Percentiles rank a stretch among this genome's conserved stretches.
These are phyloP conservation scores for Dissophora ornata DNA, from an alignment of 192 early-diverging fungal species.

Conservation along the genomic window DNA sequence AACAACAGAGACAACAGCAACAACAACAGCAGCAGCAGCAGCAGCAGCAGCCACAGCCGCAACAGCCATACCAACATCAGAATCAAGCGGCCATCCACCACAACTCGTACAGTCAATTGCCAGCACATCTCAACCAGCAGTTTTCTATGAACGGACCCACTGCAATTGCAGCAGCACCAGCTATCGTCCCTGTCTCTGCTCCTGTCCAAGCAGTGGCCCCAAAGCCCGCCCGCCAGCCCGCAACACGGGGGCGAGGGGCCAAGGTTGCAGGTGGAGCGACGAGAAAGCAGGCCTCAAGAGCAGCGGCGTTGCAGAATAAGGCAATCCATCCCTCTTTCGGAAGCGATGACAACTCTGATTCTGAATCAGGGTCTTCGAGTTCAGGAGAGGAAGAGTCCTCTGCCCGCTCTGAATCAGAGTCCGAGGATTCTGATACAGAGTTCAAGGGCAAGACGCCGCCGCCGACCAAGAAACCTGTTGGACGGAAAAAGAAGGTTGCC, in stretches of 20 bases:
- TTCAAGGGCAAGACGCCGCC: slow-evolving; percentile 54
- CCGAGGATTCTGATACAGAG: slow-evolving; percentile 45
- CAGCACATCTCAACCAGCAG: slow-evolving; percentile 48
- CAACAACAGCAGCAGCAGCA: slow-evolving; percentile 12
- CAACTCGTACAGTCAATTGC: slow-evolving; percentile 42
- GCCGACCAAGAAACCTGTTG: slow-evolving; percentile 38
- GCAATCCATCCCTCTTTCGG: slow-evolving; percentile 13
- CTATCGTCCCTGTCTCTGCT: not conserved
- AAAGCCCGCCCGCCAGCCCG: slow-evolving; percentile 22
- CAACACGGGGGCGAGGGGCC: slow-evolving; percentile 27
- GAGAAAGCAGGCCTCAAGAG: slow-evolving; percentile 26
- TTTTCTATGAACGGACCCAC: slow-evolving; percentile 31
- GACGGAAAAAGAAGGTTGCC: slow-evolving; percentile 40
- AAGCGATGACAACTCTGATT: slow-evolving; percentile 38
- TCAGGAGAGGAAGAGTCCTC: slow-evolving; percentile 33
- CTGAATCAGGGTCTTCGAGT: slow-evolving; percentile 39
- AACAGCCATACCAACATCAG: slow-evolving; percentile 25
- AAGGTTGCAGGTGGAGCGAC: slow-evolving; percentile 14
- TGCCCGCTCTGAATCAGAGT: slow-evolving; percentile 34
- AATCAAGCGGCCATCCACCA: slow-evolving; percentile 7
- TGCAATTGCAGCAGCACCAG: slow-evolving; percentile 6
- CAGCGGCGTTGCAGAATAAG: slow-evolving; percentile 20
- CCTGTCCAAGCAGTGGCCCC: not conserved
- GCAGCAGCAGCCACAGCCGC: slow-evolving; percentile 22
- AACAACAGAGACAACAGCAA: slow-evolving; percentile 17